Base-by-base conservation (phyloP, 2,329 filamentous ascomycete genomes). In the Neocucurbitaria cava region DNA sequence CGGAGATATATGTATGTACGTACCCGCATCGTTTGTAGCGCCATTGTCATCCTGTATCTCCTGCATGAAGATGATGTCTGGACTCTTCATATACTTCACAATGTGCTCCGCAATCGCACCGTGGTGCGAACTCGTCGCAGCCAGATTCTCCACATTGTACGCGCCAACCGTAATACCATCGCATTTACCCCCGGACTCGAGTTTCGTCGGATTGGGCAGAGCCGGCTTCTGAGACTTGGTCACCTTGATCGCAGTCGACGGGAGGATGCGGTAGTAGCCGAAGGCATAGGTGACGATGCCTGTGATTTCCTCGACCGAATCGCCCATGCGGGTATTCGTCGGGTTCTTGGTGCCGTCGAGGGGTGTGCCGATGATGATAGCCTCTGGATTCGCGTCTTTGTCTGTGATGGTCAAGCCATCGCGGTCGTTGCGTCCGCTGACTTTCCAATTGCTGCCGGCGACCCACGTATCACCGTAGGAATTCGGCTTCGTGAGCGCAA, bases 61-160 rank as follows among this genome's bases (percentile, higher is more conserved):
- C 70, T 91, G 88, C 3, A 91, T 65, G 68, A 89, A 89, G 52
- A 91, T 67, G 5, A 91, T 70, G 66, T 88, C 86, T 0, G 89
- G 89, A 0, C 82, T 82, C 54, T 80, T 81, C 58, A 91, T 76
- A 73, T 86, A 87, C 59, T 84, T 76, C 47, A 86, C 85, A 58
- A 91, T 88, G 64, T 91, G 87, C 8, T 78, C 74, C 1, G 87
- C 85, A n/a, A 90, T 80, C 11, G 73, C 74, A n/a, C 80, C 75
- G 21, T 90, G 76, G 59, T 86, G 83, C 1, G 78, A 61, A 0
- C 84, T 85, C 30, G 76, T 79, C 0, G 87, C 84, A 7, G 80
- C 76, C 15, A 91, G 79, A 73, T 91, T 91, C 72, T 90, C 86
- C 28, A 89, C 82, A 71, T 91, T 91, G 80, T 90, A 91, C 56